Evolutionary conservation across 208 protist species (phyloP).

Genomic region (Crithidia fasciculata): DNA sequence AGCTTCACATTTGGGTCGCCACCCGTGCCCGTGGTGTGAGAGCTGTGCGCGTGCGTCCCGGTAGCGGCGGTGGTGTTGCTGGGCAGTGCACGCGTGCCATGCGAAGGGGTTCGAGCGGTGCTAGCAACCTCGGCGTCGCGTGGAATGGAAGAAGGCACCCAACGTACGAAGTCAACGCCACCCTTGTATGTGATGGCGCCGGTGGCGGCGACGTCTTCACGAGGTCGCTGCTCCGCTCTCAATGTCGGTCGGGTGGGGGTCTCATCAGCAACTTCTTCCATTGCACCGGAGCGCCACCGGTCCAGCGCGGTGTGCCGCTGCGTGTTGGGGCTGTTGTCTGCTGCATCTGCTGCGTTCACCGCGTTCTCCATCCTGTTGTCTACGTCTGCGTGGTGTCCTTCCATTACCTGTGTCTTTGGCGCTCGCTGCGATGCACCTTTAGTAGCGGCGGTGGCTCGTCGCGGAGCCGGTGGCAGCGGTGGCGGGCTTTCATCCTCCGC

Average conservation of each 20-base stretch:
- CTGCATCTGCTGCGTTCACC: background rate
- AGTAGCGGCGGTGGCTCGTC: background rate
- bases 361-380: background rate
- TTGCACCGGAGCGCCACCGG: conserved; percentile 4
- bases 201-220: too few species aligned
- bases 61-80: background rate
- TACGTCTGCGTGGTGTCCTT: background rate
- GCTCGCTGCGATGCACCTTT: background rate
- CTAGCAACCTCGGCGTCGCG: conserved; percentile 2
- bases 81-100: background rate
- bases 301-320: conserved; percentile 3
- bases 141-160: conserved; percentile 14
- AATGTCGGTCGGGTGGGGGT: too few species aligned
- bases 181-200: conserved; percentile 11
- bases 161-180: conserved; percentile 26
- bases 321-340: background rate
- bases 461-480: conserved; percentile 22
- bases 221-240: too few species aligned
- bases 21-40: background rate
- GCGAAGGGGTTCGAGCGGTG: conserved; percentile 1
- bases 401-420: background rate
- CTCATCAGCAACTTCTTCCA: too few species aligned
- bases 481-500: conserved; percentile 14
- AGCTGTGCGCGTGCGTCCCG: background rate
- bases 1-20: background rate